Evolutionary conservation across 1,284 basidiomycete species (phyloP), one percentile per base, ranked within the genome.

Genomic region (Malassezia caprae): DNA sequence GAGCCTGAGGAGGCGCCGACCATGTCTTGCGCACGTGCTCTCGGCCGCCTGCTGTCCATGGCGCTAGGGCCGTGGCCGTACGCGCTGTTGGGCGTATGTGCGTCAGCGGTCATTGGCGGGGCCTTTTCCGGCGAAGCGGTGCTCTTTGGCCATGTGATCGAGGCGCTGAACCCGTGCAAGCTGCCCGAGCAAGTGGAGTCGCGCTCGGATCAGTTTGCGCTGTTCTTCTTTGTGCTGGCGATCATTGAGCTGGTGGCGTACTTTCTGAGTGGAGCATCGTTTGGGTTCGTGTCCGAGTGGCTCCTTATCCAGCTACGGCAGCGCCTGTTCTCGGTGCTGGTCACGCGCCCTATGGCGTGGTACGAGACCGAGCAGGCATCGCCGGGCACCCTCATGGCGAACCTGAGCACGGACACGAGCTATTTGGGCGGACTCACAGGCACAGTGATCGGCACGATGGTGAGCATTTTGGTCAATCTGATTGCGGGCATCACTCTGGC

Each of bases 81-180:
- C 50, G 56, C 62, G 46, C 31, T 66, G 13, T 17, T 60, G 8
- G 67, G 64, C 1, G 48, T 66, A 2, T 50, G 53, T 13, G 67
- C 67, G 5, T 63, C 55, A 8, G 54, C 67, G 26, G 58, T 67
- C 31, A 67, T 69, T 53, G 67, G 67, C 19, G 62, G 65, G 4
- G 61, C 67, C 1, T 69, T 64, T 48, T 64, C 63, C 0, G 65
- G 61, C 39, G 67, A 69, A 51, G 67, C 67, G 1, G 64, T 67
- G 19, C 56, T 69, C 21, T 69, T 69, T 48, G 67, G 67, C 8
- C 63, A 69, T 50, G 63, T 66, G 13, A 65, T 68, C 34, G 61
- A 64, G 42, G 65, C 65, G n/a, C 61, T 69, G 48, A 69, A 67
- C 32, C 67, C 65, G n/a, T 69, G 67, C 41, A 60, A 61, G n/a